Base-by-base conservation (phyloP, 352 stramenopile genomes). In the Pythium sp. region DNA sequence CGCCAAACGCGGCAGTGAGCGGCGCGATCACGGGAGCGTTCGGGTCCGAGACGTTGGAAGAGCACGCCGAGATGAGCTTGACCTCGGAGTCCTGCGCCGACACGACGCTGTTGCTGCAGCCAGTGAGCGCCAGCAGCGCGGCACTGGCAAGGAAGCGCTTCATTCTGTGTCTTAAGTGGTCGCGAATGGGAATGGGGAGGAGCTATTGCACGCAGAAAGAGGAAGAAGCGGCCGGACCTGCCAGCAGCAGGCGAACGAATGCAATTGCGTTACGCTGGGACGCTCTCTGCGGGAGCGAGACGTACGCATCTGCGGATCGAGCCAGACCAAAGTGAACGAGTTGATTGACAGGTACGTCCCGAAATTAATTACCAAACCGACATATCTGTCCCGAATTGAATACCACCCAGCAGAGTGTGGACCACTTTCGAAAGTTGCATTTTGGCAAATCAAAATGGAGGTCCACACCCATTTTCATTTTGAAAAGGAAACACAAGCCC, bases 1-100 rank as follows among this genome's bases (percentile, higher is more conserved):
- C 54, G n/a, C 70, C 72, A 12, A 81, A 56, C 12, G 62, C 38
- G 3, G 46, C 32, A 14, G 20, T n/a, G 15, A 81, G 65, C 51
- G 71, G 62, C 54, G 61, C 66, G 12, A 73, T 15, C 36, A 80
- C 69, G 2, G 74, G 74, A 61, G 74, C 65, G n/a, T 72, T 41
- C 12, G 68, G 32, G 59, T 74, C 68, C 30, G 60, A 69, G 11
- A 78, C 20, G 12, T 67, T 78, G 0, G 67, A 58, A 11, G 64
- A 51, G 67, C 73, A 79, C 51, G 69, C 62, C 24, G 65, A 55
- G 22, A 62, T 18, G 49, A 63, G 55, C 36, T 67, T 71, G 47
- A 67, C 59, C 26, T 68, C 56, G 18, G 55, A n/a, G 55, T 60
- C 55, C 28, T 60, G 28, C 0, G 55, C 55, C 7, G 28, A 58